A percentile compares a stretch with the other conserved stretches of the same genome.
phyloP scores from a whole-genome alignment of 2,329 filamentous ascomycete species.

The Claviceps arundinis region DNA sequence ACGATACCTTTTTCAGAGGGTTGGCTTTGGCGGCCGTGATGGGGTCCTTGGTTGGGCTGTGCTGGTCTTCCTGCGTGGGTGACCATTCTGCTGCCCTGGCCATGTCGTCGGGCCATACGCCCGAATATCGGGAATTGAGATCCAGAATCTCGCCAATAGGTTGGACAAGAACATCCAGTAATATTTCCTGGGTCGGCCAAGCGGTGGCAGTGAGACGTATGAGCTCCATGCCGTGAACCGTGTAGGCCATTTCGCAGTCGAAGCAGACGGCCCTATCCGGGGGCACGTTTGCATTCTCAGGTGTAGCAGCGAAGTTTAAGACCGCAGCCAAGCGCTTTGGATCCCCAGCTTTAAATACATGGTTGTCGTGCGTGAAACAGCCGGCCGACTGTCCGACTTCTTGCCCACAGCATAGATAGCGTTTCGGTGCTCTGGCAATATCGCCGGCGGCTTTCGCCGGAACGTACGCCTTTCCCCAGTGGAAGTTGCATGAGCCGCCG shows the following conservation, averaged over 20 bases:
- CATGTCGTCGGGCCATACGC: slow-evolving; percentile 68
- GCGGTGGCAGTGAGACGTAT: slow-evolving; percentile 78
- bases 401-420: slow-evolving; percentile 70
- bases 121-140: slow-evolving; percentile 84
- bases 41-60: neutral
- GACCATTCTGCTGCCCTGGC: slow-evolving; percentile 49
- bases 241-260: slow-evolving; percentile 98
- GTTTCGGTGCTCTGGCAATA: slow-evolving; percentile 42
- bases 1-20: slow-evolving; percentile 58
- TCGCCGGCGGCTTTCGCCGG: slow-evolving; percentile 44
- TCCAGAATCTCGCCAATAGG: slow-evolving; percentile 77
- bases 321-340: slow-evolving; percentile 62
- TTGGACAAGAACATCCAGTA: slow-evolving; percentile 76
- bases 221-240: slow-evolving; percentile 74
- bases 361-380: slow-evolving; percentile 56
- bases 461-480: slow-evolving; percentile 59
- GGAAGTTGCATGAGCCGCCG: slow-evolving; percentile 67
- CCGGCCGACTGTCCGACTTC: slow-evolving; percentile 58
- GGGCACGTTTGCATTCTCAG: slow-evolving; percentile 42
- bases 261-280: slow-evolving; percentile 60
- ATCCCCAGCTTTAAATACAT: slow-evolving; percentile 79
- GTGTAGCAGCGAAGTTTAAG: slow-evolving; percentile 70
- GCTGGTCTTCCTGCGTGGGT: slow-evolving; percentile 3
- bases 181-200: slow-evolving; percentile 63
- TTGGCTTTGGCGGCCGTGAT: slow-evolving; percentile 10